Evolutionary conservation across 179 eudicot genomes (phyloP).

Genomic region (Sideroxylon spinosum): DNA sequence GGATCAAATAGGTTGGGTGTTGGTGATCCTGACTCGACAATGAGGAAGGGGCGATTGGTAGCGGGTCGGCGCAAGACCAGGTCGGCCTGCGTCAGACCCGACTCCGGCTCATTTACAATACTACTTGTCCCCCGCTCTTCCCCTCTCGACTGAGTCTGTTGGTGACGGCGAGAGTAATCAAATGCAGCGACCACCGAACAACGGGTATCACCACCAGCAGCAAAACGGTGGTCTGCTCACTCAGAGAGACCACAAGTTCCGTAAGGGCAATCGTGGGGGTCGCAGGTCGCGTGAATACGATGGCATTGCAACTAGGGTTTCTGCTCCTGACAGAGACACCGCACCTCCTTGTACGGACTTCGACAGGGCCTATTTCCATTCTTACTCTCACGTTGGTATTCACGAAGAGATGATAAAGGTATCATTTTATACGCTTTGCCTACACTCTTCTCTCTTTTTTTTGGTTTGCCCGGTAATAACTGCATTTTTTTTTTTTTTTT

Average conservation of each 20-base stretch:
- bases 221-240: slow-evolving; percentile 18
- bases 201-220: slow-evolving; percentile 13
- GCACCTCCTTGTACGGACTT: slow-evolving; percentile 69
- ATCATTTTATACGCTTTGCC: background rate
- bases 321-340: background rate
- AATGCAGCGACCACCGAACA: slow-evolving; percentile 15
- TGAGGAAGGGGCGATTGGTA: too few species aligned
- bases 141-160: too few species aligned
- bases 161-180: background rate
- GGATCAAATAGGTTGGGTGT: too few species aligned
- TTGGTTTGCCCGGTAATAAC: too few species aligned
- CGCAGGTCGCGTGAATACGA: slow-evolving; percentile 22
- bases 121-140: too few species aligned
- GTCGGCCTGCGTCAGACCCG: too few species aligned
- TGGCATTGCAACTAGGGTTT: slow-evolving; percentile 28
- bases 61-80: too few species aligned
- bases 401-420: slow-evolving; percentile 99
- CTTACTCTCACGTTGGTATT: slow-evolving; percentile 91
- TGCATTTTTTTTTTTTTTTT: too few species aligned
- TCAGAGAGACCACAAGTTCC: slow-evolving; percentile 14
- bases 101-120: too few species aligned
- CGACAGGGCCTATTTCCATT: slow-evolving; percentile 85
- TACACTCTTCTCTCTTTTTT: slow-evolving; percentile 5
- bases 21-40: too few species aligned
- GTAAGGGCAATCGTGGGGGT: slow-evolving; percentile 27